These are phyloP conservation scores for Botrytis hyacinthi DNA, from an alignment of 2,329 filamentous ascomycete genomes.

Conservation along the genomic window DNA sequence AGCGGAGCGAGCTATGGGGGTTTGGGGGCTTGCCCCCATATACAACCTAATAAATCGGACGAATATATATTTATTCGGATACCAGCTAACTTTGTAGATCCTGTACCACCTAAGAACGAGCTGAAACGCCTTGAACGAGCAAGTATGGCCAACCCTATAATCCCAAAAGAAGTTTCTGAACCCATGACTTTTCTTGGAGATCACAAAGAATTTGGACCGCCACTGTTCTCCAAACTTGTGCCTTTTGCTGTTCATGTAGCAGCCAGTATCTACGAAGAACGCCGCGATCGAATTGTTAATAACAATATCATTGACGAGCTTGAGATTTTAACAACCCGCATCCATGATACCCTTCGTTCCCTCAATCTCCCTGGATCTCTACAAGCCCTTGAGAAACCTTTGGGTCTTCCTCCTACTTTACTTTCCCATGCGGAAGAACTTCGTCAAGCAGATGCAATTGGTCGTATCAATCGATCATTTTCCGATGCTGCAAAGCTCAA, in stretches of 20 bases:
- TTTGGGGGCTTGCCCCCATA: not conserved
- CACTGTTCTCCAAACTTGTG: slow-evolving; percentile 86
- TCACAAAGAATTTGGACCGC: slow-evolving; percentile 74
- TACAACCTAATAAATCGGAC: not conserved
- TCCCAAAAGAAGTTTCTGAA: slow-evolving; percentile 78
- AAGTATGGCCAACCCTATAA: slow-evolving; percentile 78
- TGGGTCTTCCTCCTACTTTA: slow-evolving; percentile 81
- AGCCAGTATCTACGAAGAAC: slow-evolving; percentile 91
- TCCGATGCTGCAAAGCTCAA: slow-evolving; percentile 91
- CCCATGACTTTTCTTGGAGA: slow-evolving; percentile 80
- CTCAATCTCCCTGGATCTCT: slow-evolving; percentile 88
- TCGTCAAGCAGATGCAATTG: slow-evolving; percentile 82
- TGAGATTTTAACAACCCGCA: slow-evolving; percentile 73
- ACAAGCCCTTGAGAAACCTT: slow-evolving; percentile 90
- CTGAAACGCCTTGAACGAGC: slow-evolving; percentile 82
- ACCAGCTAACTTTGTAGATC: slow-evolving; percentile 48
- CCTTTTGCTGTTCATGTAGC: slow-evolving; percentile 95
- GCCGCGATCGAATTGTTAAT: slow-evolving; percentile 85
- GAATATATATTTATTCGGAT: not conserved
- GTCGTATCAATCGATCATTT: slow-evolving; percentile 73
- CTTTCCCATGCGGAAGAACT: slow-evolving; percentile 93
- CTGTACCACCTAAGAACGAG: slow-evolving; percentile 85
- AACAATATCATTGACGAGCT: slow-evolving; percentile 82
- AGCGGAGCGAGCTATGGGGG: not conserved
- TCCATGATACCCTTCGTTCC: slow-evolving; percentile 76